These are phyloP conservation scores for Iris macrosiphon DNA, from an alignment of 106 monocot genomes.

Conservation along the genomic window DNA sequence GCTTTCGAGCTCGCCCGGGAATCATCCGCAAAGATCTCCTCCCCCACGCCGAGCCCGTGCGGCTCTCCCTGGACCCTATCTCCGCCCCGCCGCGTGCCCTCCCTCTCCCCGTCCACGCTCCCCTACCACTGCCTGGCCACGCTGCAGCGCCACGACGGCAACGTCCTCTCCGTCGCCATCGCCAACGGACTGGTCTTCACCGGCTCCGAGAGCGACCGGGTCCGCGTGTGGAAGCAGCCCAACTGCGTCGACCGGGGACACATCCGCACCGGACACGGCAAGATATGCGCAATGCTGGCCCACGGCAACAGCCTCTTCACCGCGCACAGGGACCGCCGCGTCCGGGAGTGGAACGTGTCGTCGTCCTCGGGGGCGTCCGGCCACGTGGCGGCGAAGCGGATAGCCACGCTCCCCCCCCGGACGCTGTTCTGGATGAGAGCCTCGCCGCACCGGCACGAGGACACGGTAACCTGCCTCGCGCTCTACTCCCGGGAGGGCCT, in stretches of 20 bases:
- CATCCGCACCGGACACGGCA: conserved; percentile 14
- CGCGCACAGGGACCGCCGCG: conserved; percentile 26
- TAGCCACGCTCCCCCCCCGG: conserved; percentile 25
- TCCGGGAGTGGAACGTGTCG: conserved; percentile 28
- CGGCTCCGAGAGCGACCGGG: conserved; percentile 38
- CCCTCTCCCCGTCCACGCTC: conserved; percentile 17
- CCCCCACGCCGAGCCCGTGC: neutral
- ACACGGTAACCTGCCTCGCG: conserved; percentile 30
- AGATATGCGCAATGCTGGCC: conserved; percentile 16
- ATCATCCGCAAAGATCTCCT: conserved; percentile 6
- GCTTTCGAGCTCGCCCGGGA: conserved; percentile 1
- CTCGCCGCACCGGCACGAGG: conserved; percentile 15
- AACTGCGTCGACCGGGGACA: conserved; percentile 21
- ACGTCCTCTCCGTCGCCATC: conserved; percentile 28
- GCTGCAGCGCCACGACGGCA: conserved; percentile 36
- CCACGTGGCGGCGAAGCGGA: conserved; percentile 18
- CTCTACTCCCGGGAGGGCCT: conserved; percentile 24
- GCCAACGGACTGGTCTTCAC: conserved; percentile 24
- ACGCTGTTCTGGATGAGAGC: neutral
- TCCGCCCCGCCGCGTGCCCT: neutral
- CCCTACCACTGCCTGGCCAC: conserved; percentile 40
- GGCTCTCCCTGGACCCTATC: conserved; percentile 20
- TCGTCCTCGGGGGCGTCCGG: neutral
- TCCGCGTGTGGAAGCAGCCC: conserved; percentile 31
- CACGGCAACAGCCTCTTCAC: conserved; percentile 31